These are phyloP conservation scores for Albophoma yamanashiensis DNA, from an alignment of 2,329 filamentous ascomycete species.

Conservation along the genomic window DNA sequence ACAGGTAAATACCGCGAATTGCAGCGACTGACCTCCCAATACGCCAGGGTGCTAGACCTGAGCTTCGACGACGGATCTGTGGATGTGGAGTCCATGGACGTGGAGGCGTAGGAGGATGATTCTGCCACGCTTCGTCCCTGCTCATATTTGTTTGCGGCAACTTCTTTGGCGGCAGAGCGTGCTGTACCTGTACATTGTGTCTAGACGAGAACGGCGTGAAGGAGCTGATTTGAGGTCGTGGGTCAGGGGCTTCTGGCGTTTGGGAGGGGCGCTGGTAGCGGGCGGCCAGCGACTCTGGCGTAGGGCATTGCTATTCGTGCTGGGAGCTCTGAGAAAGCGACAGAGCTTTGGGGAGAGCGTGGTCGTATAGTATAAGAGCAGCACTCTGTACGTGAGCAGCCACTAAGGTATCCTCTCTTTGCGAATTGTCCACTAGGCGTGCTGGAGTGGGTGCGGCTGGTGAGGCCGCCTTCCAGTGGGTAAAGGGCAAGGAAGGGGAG, in stretches of 20 bases:
- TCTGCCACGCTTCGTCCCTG: not conserved
- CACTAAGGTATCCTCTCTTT: not conserved
- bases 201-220: not conserved
- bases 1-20: conserved; percentile 90
- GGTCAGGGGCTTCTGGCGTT: not conserved
- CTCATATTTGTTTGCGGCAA: not conserved
- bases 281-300: not conserved
- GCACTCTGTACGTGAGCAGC: too few relatives aligned
- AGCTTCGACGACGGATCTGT: conserved; percentile 34
- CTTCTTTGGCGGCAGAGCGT: not conserved
- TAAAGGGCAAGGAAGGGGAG: not conserved
- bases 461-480: not conserved
- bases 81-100: conserved; percentile 33
- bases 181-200: not conserved
- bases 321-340: not conserved
- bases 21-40: conserved; percentile 89
- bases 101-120: conserved; percentile 14
- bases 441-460: not conserved
- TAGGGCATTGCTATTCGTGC: not conserved
- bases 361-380: not conserved
- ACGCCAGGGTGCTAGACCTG: conserved; percentile 70
- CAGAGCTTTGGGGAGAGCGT: conserved; percentile 6
- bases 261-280: not conserved
- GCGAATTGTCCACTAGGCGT: not conserved
- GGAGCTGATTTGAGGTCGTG: not conserved